Evolutionary conservation across 2,329 filamentous ascomycete genomes (phyloP).

Genomic region (Neofusicoccum umdonicola): DNA sequence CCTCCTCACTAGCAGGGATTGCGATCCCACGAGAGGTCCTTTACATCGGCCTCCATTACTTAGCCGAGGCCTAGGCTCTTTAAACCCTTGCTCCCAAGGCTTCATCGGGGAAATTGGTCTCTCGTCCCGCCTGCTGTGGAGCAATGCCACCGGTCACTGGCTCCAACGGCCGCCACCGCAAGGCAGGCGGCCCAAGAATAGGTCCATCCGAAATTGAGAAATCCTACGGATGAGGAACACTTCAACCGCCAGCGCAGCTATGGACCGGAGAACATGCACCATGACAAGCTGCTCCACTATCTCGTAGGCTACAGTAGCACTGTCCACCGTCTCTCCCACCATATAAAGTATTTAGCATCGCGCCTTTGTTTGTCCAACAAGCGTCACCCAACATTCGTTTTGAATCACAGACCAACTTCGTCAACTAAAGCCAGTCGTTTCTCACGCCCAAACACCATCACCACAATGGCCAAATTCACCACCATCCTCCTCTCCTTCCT

Average conservation of each 20-base stretch:
- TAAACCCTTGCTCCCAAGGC: neutral
- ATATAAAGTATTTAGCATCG: neutral
- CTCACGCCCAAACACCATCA: neutral
- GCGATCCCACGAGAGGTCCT: constrained; percentile 4
- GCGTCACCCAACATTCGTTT: neutral
- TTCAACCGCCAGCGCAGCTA: neutral
- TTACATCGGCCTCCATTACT: neutral
- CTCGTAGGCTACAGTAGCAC: neutral
- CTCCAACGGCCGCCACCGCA: neutral
- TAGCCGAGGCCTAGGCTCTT: neutral
- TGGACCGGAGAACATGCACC: neutral
- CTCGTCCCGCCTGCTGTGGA: neutral
- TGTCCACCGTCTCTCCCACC: neutral
- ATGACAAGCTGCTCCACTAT: neutral
- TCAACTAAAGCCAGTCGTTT: neutral
- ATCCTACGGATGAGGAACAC: neutral
- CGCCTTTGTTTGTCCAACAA: neutral
- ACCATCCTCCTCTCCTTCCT: neutral
- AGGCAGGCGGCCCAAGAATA: neutral
- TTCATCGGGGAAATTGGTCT: neutral
- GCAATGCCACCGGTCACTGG: neutral
- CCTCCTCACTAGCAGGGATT: constrained; percentile 6
- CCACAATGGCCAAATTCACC: constrained; percentile 5
- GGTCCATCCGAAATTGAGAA: neutral
- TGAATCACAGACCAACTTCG: neutral